Conservation (phyloP, 345 rosid species). For the Abelmoschus esculentus region DNA sequence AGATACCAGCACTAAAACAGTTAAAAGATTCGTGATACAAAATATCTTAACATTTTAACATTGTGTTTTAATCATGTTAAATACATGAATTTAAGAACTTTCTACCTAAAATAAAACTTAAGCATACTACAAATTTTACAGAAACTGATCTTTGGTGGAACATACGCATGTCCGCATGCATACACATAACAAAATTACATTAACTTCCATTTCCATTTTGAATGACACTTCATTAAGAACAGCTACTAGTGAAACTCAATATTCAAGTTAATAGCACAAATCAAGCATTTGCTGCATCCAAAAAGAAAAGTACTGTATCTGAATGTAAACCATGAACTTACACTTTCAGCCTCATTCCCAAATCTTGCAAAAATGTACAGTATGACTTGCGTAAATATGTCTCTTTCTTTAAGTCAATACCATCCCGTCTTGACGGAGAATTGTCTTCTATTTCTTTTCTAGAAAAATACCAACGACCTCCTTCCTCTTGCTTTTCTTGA, state of each 20-base stretch:
- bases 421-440: constrained; percentile 84
- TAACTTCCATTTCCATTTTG: background rate
- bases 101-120: background rate
- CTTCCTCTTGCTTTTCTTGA: constrained; percentile 51
- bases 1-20: background rate
- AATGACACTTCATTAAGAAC: background rate
- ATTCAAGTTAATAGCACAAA: background rate
- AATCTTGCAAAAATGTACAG: constrained; percentile 93
- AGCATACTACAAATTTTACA: background rate
- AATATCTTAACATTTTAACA: background rate
- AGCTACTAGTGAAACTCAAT: background rate
- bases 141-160: background rate
- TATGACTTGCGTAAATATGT: constrained; percentile 87
- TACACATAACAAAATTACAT: background rate
- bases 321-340: constrained; percentile 34
- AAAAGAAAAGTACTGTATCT: background rate
- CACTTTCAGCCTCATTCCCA: constrained; percentile 99
- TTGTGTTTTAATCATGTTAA: background rate
- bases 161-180: background rate
- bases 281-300: background rate
- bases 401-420: constrained; percentile 92
- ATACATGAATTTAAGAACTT: background rate
- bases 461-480: constrained; percentile 73
- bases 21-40: background rate
- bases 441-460: constrained; percentile 86